These are phyloP conservation scores for Sicyos edulis DNA, from an alignment of 306 rosid species.

Conservation along the genomic window DNA sequence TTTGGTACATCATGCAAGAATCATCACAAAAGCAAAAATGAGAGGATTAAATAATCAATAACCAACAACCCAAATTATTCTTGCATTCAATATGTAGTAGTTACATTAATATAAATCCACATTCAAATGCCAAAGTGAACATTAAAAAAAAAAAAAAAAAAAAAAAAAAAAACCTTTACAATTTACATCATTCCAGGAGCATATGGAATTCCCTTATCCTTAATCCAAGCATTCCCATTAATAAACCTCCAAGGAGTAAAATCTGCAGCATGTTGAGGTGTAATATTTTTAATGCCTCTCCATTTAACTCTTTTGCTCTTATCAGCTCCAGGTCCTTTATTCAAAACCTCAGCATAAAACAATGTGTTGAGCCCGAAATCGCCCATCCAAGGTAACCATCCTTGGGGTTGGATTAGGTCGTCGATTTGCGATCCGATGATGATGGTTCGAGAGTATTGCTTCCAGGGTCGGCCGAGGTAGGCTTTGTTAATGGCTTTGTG, in stretches of 20 bases:
- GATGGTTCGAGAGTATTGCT: conserved; percentile 35
- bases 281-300: conserved; percentile 29
- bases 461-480: conserved; percentile 52
- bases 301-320: conserved; percentile 32
- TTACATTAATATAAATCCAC: too few relatives aligned
- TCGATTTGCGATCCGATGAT: conserved; percentile 36
- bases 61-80: too few relatives aligned
- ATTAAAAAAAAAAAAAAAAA: too few relatives aligned
- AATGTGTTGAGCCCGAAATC: conserved; percentile 11
- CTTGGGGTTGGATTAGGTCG: conserved; percentile 20
- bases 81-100: too few relatives aligned
- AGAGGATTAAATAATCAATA: too few relatives aligned
- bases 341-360: conserved; percentile 31
- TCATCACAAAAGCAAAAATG: too few relatives aligned
- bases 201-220: conserved; percentile 23
- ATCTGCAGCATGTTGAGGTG: not conserved
- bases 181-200: conserved; percentile 12
- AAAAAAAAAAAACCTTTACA: too few relatives aligned
- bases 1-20: too few relatives aligned
- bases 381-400: conserved; percentile 42
- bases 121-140: too few relatives aligned
- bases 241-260: conserved; percentile 31
- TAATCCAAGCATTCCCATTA: conserved; percentile 37
- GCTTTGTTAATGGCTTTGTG: not conserved
- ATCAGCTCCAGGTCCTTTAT: conserved; percentile 33